Evolutionary conservation across 345 rosid species (phyloP).

Genomic region (Camelina neglecta): DNA sequence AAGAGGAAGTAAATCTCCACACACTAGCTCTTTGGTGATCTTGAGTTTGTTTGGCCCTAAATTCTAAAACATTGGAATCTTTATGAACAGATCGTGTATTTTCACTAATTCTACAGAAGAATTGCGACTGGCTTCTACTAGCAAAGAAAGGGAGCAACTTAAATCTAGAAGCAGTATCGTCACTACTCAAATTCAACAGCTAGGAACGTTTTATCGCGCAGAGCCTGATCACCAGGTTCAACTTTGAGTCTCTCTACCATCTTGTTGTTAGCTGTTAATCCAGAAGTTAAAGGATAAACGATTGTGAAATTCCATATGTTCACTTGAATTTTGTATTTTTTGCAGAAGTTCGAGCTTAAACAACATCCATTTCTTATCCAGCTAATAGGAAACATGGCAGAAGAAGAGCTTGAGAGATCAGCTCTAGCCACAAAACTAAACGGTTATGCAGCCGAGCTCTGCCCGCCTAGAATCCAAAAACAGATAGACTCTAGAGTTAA

Average conservation of each 20-base stretch:
- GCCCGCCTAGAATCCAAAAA: slow-evolving; percentile 64
- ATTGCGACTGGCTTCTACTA: slow-evolving; percentile 64
- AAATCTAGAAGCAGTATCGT: slow-evolving; percentile 73
- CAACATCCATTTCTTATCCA: slow-evolving; percentile 76
- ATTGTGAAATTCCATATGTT: not conserved
- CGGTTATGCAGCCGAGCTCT: slow-evolving; percentile 85
- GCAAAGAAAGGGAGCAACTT: slow-evolving; percentile 87
- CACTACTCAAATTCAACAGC: slow-evolving; percentile 83
- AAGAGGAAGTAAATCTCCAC: not conserved
- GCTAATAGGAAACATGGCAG: slow-evolving; percentile 75
- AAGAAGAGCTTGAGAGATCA: slow-evolving; percentile 85
- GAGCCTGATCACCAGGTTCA: slow-evolving; percentile 93
- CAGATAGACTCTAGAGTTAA: slow-evolving; percentile 67
- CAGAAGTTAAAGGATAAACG: not conserved
- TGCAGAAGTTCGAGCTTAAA: slow-evolving; percentile 95
- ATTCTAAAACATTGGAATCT: slow-evolving; percentile 12
- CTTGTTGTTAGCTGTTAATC: not conserved
- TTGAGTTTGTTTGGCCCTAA: not conserved
- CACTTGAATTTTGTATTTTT: no score
- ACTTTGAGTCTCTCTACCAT: not conserved
- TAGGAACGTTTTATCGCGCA: slow-evolving; percentile 71
- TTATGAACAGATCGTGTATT: slow-evolving; percentile 67
- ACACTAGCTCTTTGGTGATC: not conserved
- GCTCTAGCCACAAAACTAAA: slow-evolving; percentile 74
- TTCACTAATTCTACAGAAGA: slow-evolving; percentile 90